Evolutionary conservation across 345 rosid genomes (phyloP).

Genomic region (Linum tenue): DNA sequence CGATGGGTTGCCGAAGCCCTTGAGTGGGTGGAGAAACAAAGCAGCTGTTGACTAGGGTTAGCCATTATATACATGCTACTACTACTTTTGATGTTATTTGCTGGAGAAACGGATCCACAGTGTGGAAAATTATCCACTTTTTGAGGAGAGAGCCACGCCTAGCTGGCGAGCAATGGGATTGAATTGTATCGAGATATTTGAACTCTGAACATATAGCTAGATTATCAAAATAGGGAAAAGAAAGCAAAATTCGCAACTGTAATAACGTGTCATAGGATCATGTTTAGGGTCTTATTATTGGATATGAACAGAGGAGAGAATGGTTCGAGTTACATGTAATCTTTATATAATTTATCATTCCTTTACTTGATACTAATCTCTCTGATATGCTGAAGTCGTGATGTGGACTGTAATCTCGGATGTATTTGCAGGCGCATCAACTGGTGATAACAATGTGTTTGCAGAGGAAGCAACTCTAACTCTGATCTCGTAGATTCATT

Average conservation of each 20-base stretch:
- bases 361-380: too few relatives aligned
- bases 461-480: too few relatives aligned
- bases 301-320: neutral
- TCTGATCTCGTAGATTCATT: conserved; percentile 46
- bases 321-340: neutral
- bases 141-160: neutral
- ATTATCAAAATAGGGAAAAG: neutral
- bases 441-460: too few relatives aligned
- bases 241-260: neutral
- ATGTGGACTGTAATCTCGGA: too few relatives aligned
- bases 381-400: neutral
- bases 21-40: conserved; percentile 18
- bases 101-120: too few relatives aligned
- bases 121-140: neutral
- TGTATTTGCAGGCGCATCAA: too few relatives aligned
- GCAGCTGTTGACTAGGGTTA: conserved; percentile 19
- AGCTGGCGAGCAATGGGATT: neutral
- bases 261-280: neutral
- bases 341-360: neutral
- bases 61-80: neutral
- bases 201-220: neutral
- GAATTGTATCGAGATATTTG: neutral
- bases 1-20: conserved; percentile 25
- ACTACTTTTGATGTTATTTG: neutral
- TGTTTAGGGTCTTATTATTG: too few relatives aligned